Base-by-base conservation (phyloP, 306 rosid genomes). In the Albizia julibrissin region DNA sequence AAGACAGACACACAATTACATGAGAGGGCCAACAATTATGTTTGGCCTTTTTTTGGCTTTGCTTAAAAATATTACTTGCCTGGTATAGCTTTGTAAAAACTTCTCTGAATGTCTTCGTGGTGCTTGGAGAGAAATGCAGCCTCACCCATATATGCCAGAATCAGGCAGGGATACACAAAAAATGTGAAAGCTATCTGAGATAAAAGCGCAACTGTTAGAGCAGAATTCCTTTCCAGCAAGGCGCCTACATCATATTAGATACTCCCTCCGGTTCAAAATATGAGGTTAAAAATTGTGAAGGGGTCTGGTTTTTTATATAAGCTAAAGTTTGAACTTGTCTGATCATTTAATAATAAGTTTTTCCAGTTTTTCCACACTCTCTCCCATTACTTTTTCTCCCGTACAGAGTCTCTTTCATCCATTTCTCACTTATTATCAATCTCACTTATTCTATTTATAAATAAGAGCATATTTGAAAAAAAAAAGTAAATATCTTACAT, bases 71-170 rank as follows among this genome's bases (percentile, higher is more conserved):
- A 74, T 66, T 73, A 37, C 93, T 86, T 90, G 77, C 94, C 92
- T 77, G 97, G 94, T 76, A 92, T 89, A 78, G 93, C 87, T 84
- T 84, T 86, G 84, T 89, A 89, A 87, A 92, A 92, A 87, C 97
- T 92, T 85, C 89, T 88, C 37, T 91, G 88, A 65, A 92, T 82
- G 81, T 89, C 94, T 62, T 88, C 91, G 65, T 84, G 92, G 86
- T 91, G 89, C 86, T 87, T 89, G 34, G 97, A 88, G 79, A 92
- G 93, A 76, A 80, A 92, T 76, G 97, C 97, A 79, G 97, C 97
- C 88, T 92, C 93, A 13, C 97, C 97, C 93, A 91, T 88, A 84
- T 88, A 92, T 15, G 93, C 89, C 70, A 92, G 87, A 68, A 91
- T 79, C 85, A 92, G 86, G 43, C 89, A 89, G 40, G 97, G 95